These are phyloP conservation scores for Hippophae gyantsensis DNA, from an alignment of 306 rosid genomes.

Conservation along the genomic window DNA sequence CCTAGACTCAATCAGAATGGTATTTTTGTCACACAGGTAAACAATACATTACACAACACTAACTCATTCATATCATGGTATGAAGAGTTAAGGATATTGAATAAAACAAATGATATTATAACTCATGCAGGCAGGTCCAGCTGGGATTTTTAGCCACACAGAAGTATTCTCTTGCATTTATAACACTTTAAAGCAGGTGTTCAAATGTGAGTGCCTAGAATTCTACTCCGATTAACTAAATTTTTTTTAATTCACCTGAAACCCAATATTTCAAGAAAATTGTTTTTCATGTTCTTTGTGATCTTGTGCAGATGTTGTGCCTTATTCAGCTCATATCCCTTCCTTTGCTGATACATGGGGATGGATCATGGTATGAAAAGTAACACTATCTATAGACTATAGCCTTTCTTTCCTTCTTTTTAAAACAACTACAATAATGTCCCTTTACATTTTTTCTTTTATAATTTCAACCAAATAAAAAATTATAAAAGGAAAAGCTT, in stretches of 20 bases:
- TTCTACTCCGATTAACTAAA: not conserved
- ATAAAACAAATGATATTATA: not conserved
- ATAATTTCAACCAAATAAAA: too few relatives aligned
- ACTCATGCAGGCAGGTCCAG: constrained; percentile 22
- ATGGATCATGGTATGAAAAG: constrained; percentile 24
- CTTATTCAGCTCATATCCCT: constrained; percentile 30
- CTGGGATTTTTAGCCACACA: constrained; percentile 25
- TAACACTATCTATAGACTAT: too few relatives aligned
- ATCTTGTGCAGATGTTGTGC: constrained; percentile 24
- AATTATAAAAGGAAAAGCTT: too few relatives aligned
- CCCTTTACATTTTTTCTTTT: too few relatives aligned
- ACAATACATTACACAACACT: too few relatives aligned
- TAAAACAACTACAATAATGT: too few relatives aligned
- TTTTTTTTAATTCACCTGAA: too few relatives aligned
- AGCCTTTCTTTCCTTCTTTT: too few relatives aligned
- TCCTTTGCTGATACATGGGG: constrained; percentile 33
- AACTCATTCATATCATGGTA: too few relatives aligned
- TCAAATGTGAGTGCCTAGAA: constrained; percentile 12
- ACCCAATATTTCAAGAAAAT: too few relatives aligned
- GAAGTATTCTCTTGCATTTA: constrained; percentile 26
- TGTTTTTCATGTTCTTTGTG: not conserved
- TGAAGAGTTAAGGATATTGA: not conserved
- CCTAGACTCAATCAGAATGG: constrained; percentile 25
- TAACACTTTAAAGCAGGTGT: constrained; percentile 25
- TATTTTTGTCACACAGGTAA: constrained; percentile 30